These are phyloP conservation scores for Echria macrotheca DNA, from an alignment of 495 filamentous ascomycete species.

Conservation along the genomic window DNA sequence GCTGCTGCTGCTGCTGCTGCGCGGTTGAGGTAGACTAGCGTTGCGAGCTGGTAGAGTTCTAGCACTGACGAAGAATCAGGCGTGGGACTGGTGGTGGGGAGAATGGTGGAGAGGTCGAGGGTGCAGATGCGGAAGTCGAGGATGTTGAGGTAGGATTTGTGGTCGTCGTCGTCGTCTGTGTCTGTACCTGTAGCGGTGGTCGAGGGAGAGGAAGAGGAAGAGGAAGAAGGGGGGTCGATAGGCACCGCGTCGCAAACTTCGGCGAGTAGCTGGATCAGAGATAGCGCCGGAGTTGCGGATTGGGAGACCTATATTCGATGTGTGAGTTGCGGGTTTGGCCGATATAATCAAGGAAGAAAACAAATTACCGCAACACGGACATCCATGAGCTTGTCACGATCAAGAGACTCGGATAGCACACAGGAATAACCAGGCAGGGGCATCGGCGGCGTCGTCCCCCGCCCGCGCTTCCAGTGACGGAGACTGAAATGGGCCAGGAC, in stretches of 20 bases:
- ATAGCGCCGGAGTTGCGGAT: background rate
- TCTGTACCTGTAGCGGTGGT: too few relatives aligned
- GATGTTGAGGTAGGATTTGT: slow-evolving; percentile 20
- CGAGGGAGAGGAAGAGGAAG: too few relatives aligned
- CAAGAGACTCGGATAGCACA: too few relatives aligned
- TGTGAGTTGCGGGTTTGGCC: background rate
- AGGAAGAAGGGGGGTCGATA: background rate
- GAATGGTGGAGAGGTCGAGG: slow-evolving; percentile 1
- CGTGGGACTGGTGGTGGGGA: too few relatives aligned
- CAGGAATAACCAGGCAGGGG: too few relatives aligned
- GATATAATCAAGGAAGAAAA: background rate
- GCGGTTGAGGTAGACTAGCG: slow-evolving; percentile 29
- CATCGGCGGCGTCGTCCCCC: too few relatives aligned
- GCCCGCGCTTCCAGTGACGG: slow-evolving; percentile 26
- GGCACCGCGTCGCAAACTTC: slow-evolving; percentile 8
- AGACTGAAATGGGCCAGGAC: slow-evolving; percentile 30
- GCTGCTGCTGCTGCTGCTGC: slow-evolving; percentile 18
- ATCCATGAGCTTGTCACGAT: too few relatives aligned
- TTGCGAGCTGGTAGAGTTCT: slow-evolving; percentile 29
- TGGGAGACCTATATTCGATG: too few relatives aligned
- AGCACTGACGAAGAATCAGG: slow-evolving; percentile 1
- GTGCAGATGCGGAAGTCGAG: slow-evolving; percentile 20
- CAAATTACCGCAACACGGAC: background rate
- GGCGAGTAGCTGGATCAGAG: background rate
- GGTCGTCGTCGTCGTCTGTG: slow-evolving; percentile 8